phyloP scores from a whole-genome alignment of 2,329 filamentous ascomycete species.

The Alternaria sp. region DNA sequence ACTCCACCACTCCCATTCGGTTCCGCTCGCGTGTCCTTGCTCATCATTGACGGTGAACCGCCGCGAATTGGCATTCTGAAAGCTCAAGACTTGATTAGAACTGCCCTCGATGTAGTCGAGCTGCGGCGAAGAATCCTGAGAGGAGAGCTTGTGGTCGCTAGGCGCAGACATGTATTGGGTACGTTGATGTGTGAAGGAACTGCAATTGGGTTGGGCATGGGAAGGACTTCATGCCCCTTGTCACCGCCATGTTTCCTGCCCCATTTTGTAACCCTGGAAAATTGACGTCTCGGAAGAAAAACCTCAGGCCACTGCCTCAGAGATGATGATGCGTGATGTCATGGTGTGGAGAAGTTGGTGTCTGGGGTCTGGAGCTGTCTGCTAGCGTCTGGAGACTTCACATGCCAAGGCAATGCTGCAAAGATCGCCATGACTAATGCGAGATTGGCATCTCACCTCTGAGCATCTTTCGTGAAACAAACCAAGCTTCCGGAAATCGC shows the following conservation, averaged over 20 bases:
- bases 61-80: slow-evolving; percentile 1
- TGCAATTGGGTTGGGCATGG: not conserved
- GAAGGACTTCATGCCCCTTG: not conserved
- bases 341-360: not conserved
- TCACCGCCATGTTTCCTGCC: not conserved
- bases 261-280: not conserved
- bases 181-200: not conserved
- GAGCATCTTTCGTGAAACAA: not conserved
- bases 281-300: not conserved
- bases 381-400: not conserved
- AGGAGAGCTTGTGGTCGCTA: not conserved
- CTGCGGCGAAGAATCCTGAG: not conserved
- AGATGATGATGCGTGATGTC: not conserved
- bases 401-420: not conserved
- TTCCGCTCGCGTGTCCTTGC: not conserved
- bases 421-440: not conserved
- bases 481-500: not conserved
- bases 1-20: slow-evolving; percentile 3
- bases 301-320: not conserved
- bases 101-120: not conserved
- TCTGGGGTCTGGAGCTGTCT: not conserved
- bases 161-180: not conserved
- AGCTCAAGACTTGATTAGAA: not conserved
- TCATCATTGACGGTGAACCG: slow-evolving; percentile 1
- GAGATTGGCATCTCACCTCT: not conserved